These are phyloP conservation scores for Rhynchospora pubera DNA, from an alignment of 176 grass and related monocot species.

Conservation along the genomic window DNA sequence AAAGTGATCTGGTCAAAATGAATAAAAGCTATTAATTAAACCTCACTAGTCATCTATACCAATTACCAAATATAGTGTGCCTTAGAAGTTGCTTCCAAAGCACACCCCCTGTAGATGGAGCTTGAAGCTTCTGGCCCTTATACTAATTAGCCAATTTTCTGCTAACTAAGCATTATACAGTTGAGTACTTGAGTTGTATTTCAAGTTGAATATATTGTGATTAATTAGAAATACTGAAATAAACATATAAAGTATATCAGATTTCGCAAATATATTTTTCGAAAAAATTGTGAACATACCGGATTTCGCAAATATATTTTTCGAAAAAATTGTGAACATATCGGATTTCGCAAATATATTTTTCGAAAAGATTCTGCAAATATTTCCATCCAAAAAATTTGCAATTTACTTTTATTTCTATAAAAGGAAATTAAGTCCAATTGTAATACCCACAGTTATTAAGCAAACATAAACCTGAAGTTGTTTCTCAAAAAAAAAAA, in stretches of 20 bases:
- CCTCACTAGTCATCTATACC: not conserved
- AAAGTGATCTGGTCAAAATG: not conserved
- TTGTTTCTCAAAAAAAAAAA: too few species aligned
- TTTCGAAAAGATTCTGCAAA: not conserved
- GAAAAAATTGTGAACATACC: not conserved
- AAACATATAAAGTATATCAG: not conserved
- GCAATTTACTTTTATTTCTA: not conserved
- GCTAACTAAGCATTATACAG: not conserved
- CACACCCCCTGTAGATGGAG: not conserved
- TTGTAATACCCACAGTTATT: not conserved
- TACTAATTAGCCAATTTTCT: not conserved
- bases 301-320: constrained; percentile 2
- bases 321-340: not conserved
- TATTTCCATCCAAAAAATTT: not conserved
- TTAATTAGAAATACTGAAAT: not conserved
- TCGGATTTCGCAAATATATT: not conserved
- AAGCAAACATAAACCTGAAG: not conserved
- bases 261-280: constrained; percentile 8
- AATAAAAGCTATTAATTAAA: constrained; percentile 10
- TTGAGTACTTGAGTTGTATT: not conserved
- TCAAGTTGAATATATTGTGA: not conserved
- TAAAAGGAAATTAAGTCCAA: not conserved
- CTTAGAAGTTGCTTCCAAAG: not conserved
- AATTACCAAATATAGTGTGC: not conserved
- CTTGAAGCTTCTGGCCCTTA: not conserved